Base-by-base conservation (phyloP, 2,329 filamentous ascomycete species). In the Cladosporium phlei region DNA sequence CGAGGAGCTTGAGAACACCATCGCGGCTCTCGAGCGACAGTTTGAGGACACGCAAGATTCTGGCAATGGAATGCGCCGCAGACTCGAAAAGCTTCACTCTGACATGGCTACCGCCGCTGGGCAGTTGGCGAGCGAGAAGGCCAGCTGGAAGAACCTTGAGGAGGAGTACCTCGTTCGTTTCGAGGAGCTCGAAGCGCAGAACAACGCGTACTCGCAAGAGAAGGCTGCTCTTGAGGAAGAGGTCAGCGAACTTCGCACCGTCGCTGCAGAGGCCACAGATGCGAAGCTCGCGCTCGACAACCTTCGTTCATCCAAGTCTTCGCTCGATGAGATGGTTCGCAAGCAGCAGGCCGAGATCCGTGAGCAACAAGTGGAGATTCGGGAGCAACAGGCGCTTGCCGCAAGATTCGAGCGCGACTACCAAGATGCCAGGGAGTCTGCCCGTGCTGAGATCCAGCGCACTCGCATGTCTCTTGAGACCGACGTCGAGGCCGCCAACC, bases 51-150 rank as follows among this genome's bases (percentile, higher is more conserved):
- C 89, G 48, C 88, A 95, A 63, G 82, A 77, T 22, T 59, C 59
- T 14, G 54, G 58, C 5, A 51, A 42, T 25, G 44, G 52, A 51
- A 90, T 94, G 79, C 84, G 88, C 55, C 74, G 75, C 63, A 95
- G 93, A 67, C 86, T 96, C 59, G 80, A 91, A 57, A 82, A 82
- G 50, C 73, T 98, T 29, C 90, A 97, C 66, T 80, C 88, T 53
- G 88, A 96, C 57, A 91, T 97, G 84, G 79, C 82, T 24, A 75
- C 75, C 47, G 86, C 88, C 38, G 83, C 87, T 44, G 80, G 81
- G 37, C 85, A 95, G 52, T 82, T 96, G 52, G 82, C 85, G 17
- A 82, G 86, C 58, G 90, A 97, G 62, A 91, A 90, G 62, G 81
- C 85, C 22, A 76, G 79, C 27, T 90, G 86, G 69, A 80, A 82